A percentile compares a stretch with the other conserved stretches of the same genome.
Evolutionary conservation across 768 basidiomycete genomes (phyloP).

Genomic region (Pilatotrama ljubarskyi): DNA sequence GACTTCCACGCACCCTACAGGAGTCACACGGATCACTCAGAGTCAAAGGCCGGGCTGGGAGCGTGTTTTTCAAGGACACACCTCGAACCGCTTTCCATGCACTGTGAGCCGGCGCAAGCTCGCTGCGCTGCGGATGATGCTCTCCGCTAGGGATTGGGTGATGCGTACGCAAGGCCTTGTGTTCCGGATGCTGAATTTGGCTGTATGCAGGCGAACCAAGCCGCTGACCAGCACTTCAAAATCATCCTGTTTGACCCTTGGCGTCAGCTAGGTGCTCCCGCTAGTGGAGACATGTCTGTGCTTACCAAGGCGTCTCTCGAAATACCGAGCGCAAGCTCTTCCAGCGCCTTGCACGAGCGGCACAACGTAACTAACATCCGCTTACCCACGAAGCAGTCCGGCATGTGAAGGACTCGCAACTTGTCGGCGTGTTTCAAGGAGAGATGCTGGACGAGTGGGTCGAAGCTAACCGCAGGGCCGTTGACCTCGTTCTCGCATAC

Average conservation of each 20-base stretch:
- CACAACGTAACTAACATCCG: constrained; percentile 33
- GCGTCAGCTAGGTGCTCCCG: no score
- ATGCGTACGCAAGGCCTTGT: background rate
- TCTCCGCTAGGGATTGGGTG: background rate
- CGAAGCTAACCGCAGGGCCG: constrained; percentile 31
- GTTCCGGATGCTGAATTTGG: constrained; percentile 4
- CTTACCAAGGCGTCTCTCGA: constrained; percentile 37
- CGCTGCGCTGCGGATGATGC: background rate
- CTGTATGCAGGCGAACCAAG: background rate
- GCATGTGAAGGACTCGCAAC: constrained; percentile 36
- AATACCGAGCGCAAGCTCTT: constrained; percentile 37
- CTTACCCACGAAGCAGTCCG: constrained; percentile 32
- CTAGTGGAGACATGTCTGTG: background rate
- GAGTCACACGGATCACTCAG: background rate
- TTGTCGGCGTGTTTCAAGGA: constrained; percentile 33
- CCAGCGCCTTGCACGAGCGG: constrained; percentile 34
- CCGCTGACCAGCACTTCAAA: background rate
- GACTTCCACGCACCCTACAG: constrained; percentile 12
- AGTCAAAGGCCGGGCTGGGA: background rate
- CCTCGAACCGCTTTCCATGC: constrained; percentile 17
- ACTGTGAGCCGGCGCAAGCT: constrained; percentile 12
- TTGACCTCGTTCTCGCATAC: constrained; percentile 30
- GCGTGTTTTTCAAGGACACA: background rate
- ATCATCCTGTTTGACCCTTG: background rate
- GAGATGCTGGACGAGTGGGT: constrained; percentile 43